Evolutionary conservation across 1,284 basidiomycete species (phyloP), one percentile per base, ranked within the genome.

Genomic region (Pterulicium gracile): DNA sequence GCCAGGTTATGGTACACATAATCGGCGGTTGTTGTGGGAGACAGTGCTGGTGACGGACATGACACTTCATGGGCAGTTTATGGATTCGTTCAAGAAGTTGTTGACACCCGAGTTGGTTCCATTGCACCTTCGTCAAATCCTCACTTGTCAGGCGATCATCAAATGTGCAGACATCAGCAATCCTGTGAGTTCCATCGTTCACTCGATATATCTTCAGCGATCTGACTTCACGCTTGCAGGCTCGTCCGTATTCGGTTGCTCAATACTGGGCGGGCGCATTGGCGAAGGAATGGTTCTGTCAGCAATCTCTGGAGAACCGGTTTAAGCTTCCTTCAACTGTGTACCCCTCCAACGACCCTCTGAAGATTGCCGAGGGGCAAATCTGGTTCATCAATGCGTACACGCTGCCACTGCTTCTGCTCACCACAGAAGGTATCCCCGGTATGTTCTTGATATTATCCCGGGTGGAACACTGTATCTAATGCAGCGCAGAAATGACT

Each of bases 111-210:
- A 66, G 18, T 59, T 63, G 10, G 61, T 60, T 10, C 60, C 70
- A 24, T 47, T 70, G 23, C 61, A 58, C 24, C 61, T 62, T 49
- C 72, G 80, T 49, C 75, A 85, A 51, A 68, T 88, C 19, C 64
- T 94, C 47, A 63, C 92, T n/a, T 92, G 88, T 58, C 89, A 96
- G 56, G 87, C 87, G 3, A 68, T 97, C 44, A 84, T 97, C 63
- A 97, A 97, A 64, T 95, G 92, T 58, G 91, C 91, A 10, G 93
- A 97, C 65, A 97, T 97, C 58, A 93, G 88, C 60, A 97, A 97
- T 62, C 92, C 93, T 10, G 90, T 95, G 61, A 52, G 86, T 74
- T 41, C 12, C 50, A 43, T 35, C 32, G 12, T 15, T 10, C 27
- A n/a, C n/a, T n/a, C 27, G 12, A 34, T 10, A 34, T 15, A 10